phyloP scores from a whole-genome alignment of 2,329 filamentous ascomycete genomes.

The Trichoderma sp. region DNA sequence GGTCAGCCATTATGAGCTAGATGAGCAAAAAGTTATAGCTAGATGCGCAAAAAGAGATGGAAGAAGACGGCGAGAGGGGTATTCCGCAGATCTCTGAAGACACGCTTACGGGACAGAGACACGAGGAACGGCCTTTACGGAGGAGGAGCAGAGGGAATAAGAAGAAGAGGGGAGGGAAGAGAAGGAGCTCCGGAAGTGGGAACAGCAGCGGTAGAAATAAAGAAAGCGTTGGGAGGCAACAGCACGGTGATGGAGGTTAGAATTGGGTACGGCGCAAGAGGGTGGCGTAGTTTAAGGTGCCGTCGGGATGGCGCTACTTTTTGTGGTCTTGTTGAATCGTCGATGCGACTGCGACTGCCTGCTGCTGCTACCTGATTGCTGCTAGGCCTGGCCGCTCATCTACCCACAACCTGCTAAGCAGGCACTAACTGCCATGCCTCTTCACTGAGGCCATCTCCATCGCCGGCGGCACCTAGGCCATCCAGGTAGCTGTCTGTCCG shows the following conservation, averaged over 20 bases:
- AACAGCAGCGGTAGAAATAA: conserved; percentile 18
- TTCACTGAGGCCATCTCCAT: background rate
- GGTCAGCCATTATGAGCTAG: conserved; percentile 40
- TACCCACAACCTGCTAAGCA: background rate
- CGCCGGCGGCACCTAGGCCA: background rate
- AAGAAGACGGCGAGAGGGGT: background rate
- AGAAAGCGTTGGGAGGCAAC: conserved; percentile 19
- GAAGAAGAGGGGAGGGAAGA: background rate
- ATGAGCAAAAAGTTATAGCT: background rate
- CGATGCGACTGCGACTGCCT: background rate
- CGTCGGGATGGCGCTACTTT: conserved; percentile 13
- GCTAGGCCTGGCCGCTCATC: background rate
- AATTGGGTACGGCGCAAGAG: conserved; percentile 19
- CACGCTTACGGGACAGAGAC: conserved; percentile 6
- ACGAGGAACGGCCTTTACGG: conserved; percentile 20
- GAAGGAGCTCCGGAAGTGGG: background rate
- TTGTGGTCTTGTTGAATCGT: background rate
- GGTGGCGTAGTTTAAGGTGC: conserved; percentile 18
- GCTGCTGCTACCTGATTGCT: background rate
- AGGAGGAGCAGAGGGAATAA: conserved; percentile 23
- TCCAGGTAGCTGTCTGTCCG: background rate
- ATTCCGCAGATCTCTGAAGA: background rate
- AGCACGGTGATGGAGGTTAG: conserved; percentile 19
- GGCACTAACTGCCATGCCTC: background rate
- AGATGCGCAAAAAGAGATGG: background rate